A percentile compares a stretch with the other conserved stretches of the same genome.
phyloP scores from a whole-genome alignment of 768 basidiomycete species.

The Tubosaeta sp. region DNA sequence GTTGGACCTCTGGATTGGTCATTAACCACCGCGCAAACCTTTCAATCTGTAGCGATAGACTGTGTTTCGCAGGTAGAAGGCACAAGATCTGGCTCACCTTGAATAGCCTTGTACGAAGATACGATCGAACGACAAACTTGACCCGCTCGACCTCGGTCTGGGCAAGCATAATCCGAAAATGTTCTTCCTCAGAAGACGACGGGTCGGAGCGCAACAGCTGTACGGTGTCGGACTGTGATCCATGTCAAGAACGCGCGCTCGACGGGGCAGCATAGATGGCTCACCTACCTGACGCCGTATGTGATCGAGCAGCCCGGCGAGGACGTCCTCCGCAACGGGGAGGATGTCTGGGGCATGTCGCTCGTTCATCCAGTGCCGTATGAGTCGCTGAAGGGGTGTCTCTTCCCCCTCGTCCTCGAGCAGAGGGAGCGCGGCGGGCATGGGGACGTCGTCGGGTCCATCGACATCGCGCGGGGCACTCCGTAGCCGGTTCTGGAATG shows the following conservation, averaged over 20 bases:
- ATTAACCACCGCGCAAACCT: slow-evolving; percentile 79
- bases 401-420: slow-evolving; percentile 40
- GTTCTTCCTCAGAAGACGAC: slow-evolving; percentile 85
- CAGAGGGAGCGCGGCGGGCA: slow-evolving; percentile 25
- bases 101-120: slow-evolving; percentile 78
- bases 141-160: slow-evolving; percentile 94
- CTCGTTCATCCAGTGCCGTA: slow-evolving; percentile 84
- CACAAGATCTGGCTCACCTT: slow-evolving; percentile 51
- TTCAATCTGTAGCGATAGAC: slow-evolving; percentile 60
- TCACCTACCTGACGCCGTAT: slow-evolving; percentile 73
- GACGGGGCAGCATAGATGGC: not conserved
- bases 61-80: not conserved
- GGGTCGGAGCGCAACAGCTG: slow-evolving; percentile 76
- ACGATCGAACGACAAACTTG: slow-evolving; percentile 88
- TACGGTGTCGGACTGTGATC: slow-evolving; percentile 66
- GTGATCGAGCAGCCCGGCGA: slow-evolving; percentile 67
- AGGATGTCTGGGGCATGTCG: slow-evolving; percentile 77
- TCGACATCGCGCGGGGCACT: slow-evolving; percentile 31
- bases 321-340: slow-evolving; percentile 64
- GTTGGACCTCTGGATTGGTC: slow-evolving; percentile 65
- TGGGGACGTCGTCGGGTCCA: slow-evolving; percentile 25
- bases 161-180: slow-evolving; percentile 87
- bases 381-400: slow-evolving; percentile 64
- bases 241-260: slow-evolving; percentile 1
- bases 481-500: slow-evolving; percentile 37